Conservation (phyloP, 176 grass and related monocot species). For the Guadua angustifolia region DNA sequence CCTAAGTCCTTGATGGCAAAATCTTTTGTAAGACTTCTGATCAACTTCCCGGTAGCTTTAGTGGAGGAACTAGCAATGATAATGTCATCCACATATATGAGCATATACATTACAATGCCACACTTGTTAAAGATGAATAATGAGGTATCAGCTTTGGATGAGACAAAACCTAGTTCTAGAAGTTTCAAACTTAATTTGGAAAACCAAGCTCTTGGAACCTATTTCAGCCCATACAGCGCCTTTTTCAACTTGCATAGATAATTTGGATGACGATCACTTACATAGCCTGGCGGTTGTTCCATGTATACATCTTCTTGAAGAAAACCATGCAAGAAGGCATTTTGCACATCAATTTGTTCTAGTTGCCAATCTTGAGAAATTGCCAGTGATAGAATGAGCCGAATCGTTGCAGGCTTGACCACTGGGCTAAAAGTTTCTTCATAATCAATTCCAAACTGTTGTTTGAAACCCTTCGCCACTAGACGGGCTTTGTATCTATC, state of each 20-base stretch:
- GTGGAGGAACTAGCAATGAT: neutral
- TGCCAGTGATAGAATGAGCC: neutral
- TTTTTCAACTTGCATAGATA: neutral
- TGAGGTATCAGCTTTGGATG: neutral
- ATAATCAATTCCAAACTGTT: neutral
- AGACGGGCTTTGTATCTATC: neutral
- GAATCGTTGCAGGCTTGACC: fast-evolving
- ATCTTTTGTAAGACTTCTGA: neutral
- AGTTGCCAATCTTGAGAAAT: neutral
- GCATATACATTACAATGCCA: neutral
- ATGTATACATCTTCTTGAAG: neutral
- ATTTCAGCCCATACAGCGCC: neutral
- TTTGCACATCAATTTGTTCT: neutral
- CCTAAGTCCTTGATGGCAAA: neutral
- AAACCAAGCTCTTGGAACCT: neutral
- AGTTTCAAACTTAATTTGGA: neutral
- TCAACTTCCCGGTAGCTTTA: fast-evolving
- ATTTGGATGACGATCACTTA: neutral
- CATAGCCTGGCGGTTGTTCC: neutral
- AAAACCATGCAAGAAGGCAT: neutral
- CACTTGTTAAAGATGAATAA: too few relatives aligned
- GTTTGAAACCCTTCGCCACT: neutral
- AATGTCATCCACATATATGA: neutral
- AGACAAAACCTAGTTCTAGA: neutral
- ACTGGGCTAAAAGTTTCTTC: neutral